Conservation (phyloP, 2,329 filamentous ascomycete genomes). For the Fusarium austroafricanum region DNA sequence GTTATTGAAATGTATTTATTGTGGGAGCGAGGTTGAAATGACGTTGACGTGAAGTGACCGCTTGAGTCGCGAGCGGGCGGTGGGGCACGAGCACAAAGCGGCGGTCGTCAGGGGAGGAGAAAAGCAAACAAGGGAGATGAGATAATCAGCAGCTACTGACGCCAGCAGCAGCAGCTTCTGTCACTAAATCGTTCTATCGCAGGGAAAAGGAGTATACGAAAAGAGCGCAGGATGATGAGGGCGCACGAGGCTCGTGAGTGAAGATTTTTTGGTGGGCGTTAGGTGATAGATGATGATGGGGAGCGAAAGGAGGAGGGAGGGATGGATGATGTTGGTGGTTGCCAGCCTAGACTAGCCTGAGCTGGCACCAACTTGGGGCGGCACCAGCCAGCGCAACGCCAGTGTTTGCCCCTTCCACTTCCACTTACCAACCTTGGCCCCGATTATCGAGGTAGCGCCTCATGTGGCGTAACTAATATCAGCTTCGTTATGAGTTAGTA, state of each 20-base stretch:
- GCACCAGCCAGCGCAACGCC: constrained; percentile 21
- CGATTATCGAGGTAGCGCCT: constrained; percentile 30
- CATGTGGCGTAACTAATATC: constrained; percentile 30
- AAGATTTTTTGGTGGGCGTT: constrained; percentile 40
- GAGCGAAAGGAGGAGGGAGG: constrained; percentile 37
- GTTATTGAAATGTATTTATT: constrained; percentile 22
- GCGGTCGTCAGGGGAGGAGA: constrained; percentile 38
- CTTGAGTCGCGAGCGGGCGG: constrained; percentile 47
- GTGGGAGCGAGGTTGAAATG: constrained; percentile 41
- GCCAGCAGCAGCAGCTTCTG: constrained; percentile 36
- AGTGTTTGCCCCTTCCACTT: constrained; percentile 20
- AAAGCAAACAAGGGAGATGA: constrained; percentile 25
- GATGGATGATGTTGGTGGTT: constrained; percentile 36
- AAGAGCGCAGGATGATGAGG: constrained; percentile 3
- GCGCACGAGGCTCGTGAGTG: constrained; percentile 25
- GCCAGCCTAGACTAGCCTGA: constrained; percentile 2
- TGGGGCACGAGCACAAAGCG: constrained; percentile 47
- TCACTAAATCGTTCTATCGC: constrained; percentile 35
- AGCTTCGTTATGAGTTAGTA: not conserved
- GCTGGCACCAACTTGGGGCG: constrained; percentile 1
- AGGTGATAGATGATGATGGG: constrained; percentile 40
- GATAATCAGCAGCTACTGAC: constrained; percentile 36
- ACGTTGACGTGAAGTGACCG: constrained; percentile 48
- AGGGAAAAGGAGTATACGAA: constrained; percentile 1
- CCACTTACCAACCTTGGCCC: constrained; percentile 29